phyloP scores from a whole-genome alignment of 495 filamentous ascomycete genomes.

The Sordaria brevicollis region DNA sequence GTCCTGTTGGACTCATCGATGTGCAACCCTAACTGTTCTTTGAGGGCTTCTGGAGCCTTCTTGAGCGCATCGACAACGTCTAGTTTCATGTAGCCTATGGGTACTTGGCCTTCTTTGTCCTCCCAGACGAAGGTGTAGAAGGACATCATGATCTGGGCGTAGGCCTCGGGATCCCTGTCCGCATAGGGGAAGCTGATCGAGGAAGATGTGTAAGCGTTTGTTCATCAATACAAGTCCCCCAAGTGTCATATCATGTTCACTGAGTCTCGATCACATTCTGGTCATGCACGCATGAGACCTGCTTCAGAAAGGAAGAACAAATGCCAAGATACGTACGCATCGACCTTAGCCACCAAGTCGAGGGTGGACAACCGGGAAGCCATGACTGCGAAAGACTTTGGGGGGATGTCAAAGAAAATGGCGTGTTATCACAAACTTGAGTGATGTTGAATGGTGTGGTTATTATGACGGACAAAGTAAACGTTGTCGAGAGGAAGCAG shows the following conservation, averaged over 20 bases:
- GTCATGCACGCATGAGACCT: too few species aligned
- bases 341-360: slow-evolving; percentile 42
- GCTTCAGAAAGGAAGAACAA: neutral
- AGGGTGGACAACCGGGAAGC: slow-evolving; percentile 13
- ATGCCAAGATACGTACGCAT: slow-evolving; percentile 41
- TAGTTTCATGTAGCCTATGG: slow-evolving; percentile 53
- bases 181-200: slow-evolving; percentile 52
- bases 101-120: slow-evolving; percentile 37
- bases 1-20: slow-evolving; percentile 34
- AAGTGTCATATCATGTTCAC: too few species aligned
- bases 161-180: slow-evolving; percentile 41
- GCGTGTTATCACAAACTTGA: neutral
- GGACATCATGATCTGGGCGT: slow-evolving; percentile 35
- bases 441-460: neutral
- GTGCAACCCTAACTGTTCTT: slow-evolving; percentile 31
- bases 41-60: slow-evolving; percentile 36
- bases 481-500: neutral
- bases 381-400: slow-evolving; percentile 1
- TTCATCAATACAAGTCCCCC: too few species aligned
- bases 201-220: slow-evolving; percentile 2
- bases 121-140: slow-evolving; percentile 46
- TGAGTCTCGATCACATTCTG: neutral
- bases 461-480: neutral
- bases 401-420: neutral
- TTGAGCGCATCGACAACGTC: slow-evolving; percentile 45